Conservation (phyloP, 306 rosid species). For the Vicia faba region DNA sequence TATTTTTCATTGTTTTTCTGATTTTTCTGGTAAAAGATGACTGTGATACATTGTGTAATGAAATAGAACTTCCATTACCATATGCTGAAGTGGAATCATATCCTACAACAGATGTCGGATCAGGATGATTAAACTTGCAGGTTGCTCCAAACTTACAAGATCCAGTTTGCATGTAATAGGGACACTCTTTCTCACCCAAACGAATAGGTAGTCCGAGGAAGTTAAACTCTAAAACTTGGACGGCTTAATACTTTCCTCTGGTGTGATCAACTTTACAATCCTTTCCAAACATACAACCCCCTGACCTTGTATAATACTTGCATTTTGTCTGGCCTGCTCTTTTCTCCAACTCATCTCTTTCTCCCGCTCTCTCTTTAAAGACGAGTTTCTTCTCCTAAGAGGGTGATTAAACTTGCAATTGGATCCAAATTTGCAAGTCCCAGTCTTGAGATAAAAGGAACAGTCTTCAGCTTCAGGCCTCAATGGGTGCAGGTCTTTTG, state of each 20-base stretch:
- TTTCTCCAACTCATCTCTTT: conserved; percentile 56
- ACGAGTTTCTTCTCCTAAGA: conserved; percentile 51
- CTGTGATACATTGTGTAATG: too few relatives aligned
- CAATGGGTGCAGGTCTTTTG: conserved; percentile 73
- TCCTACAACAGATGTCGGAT: too few relatives aligned
- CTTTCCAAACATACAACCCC: conserved; percentile 86
- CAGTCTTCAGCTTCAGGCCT: conserved; percentile 94
- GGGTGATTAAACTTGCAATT: conserved; percentile 94
- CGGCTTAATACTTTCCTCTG: conserved; percentile 42
- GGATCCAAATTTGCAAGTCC: conserved; percentile 83
- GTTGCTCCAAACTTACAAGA: too few relatives aligned
- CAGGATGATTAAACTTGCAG: too few relatives aligned
- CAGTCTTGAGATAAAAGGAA: conserved; percentile 82
- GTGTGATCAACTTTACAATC: conserved; percentile 84
- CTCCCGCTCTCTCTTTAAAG: conserved; percentile 56
- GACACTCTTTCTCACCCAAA: too few relatives aligned
- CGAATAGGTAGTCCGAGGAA: too few relatives aligned
- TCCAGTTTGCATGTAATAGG: too few relatives aligned
- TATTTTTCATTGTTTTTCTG: too few relatives aligned
- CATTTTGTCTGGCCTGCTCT: conserved; percentile 67
- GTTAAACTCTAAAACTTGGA: conserved; percentile 49
- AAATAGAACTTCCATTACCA: too few relatives aligned
- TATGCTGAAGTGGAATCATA: too few relatives aligned
- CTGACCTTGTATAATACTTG: conserved; percentile 84
- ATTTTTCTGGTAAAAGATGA: too few relatives aligned